Evolutionary conservation across 768 basidiomycete species (phyloP), one percentile per base, ranked within the genome.

Genomic region (Trametes gibbosa): DNA sequence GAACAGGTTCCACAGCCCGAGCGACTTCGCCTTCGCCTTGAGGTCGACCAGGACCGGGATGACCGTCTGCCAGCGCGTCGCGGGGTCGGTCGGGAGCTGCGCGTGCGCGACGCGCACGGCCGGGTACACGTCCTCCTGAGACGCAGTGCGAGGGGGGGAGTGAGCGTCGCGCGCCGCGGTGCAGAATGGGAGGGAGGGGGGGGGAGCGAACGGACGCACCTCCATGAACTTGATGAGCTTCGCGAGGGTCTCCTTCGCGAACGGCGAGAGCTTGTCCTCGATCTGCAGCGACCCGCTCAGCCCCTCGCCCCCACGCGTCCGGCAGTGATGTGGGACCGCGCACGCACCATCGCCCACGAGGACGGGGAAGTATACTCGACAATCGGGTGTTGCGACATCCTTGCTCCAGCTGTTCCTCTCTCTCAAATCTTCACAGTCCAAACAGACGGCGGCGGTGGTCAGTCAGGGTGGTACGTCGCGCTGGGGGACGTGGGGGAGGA

Each of bases 1-100:
- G 79, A 98, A 98, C 37, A 99, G 80, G 70, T 98, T 98, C 97
- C 97, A 99, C 39, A 99, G 80, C 2, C 97, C 97, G 25, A 86
- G 83, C 68, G 84, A 82, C 76, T 87, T 91, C 0, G 96, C 97
- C 72, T 90, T 92, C 61, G 68, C 79, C 76, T 98, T 97, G 64
- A 99, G 81, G 55, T 90, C 88, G 64, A 84, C 87, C 55, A 96
- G 76, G 63, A 97, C 74, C 1, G 89, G 87, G 27, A 94, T 84
- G 65, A 92, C 78, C 9, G 87, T 88, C 75, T 89, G 81, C 96
- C 96, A 98, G 51, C 92, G 85, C 66, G 76, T 78, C 59, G 69
- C 82, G n/a, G n/a, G n/a, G 70, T 95, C 89, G 45, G 75, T 74
- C 3, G 96, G 91, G 42, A 99, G 69, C 70, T 96, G 94, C 0